Base-by-base conservation (phyloP, 805 yeast species). In the Monosporozyma solicola region DNA sequence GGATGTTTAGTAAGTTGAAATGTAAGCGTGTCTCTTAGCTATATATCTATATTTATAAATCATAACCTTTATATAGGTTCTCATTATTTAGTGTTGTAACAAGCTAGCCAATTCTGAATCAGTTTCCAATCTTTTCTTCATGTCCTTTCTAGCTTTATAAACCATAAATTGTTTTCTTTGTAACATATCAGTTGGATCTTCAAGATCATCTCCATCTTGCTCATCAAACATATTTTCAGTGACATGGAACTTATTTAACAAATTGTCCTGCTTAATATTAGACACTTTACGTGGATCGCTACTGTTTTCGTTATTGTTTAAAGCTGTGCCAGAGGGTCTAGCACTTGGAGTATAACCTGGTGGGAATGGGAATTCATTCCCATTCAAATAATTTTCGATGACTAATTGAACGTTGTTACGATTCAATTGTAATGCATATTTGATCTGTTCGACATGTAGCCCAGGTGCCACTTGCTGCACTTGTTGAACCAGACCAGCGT, bases 381-480 rank as follows among this genome's bases (percentile, higher is more conserved):
- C 79, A 50, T 78, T 77, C 64, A 91, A 74, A 57, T 79, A 83
- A 46, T 82, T 76, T 51, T 89, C 88, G 11, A 89, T 83, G 0
- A 97, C 89, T 8, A 68, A 78, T 66, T 87, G 89, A 1, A 91
- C 91, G 10, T 85, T 82, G 0, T 94, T 92, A 31, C 39, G 25
- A 0, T 92, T 80, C 54, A 80, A 74, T 62, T 84, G 82, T 56
- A 92, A 76, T 62, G 87, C 96, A 56, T 75, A 74, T 56, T 83
- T 75, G 54, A 92, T 88, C 64, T 86, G 94, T 7, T 79, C 88
- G 3, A 70, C 76, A 1, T 87, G 75, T 41, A 87, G 71, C 24
- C 75, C 74, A 2, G 97, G 97, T 0, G 90, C 95, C 50, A 91
- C 74, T 46, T 88, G 80, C 59, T 83, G 87, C 4, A 91, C 97